Conservation (phyloP, 2,329 filamentous ascomycete genomes). For the Cercospora canescens region DNA sequence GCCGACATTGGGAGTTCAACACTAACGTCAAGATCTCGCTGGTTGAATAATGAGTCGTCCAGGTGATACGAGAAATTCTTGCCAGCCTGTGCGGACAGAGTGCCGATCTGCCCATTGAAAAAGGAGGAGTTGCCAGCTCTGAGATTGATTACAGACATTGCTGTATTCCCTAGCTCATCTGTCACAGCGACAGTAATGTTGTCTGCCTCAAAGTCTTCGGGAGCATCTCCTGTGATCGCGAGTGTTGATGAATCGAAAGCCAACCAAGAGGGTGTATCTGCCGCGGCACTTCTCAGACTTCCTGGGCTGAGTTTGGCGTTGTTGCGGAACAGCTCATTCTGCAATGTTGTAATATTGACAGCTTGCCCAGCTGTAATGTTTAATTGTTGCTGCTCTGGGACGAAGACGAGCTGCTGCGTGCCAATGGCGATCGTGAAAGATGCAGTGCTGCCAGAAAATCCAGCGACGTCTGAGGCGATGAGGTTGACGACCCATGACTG, state of each 20-base stretch:
- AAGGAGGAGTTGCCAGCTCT: constrained; percentile 37
- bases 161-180: constrained; percentile 61
- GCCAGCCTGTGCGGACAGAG: constrained; percentile 52
- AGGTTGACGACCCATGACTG: constrained; percentile 72
- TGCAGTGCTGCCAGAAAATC: constrained; percentile 68
- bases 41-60: constrained; percentile 43
- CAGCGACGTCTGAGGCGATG: constrained; percentile 76
- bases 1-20: constrained; percentile 47
- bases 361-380: constrained; percentile 35
- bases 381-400: constrained; percentile 53
- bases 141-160: constrained; percentile 56
- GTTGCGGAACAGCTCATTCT: constrained; percentile 38
- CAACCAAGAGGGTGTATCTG: constrained; percentile 68
- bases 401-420: constrained; percentile 67
- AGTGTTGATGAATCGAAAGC: constrained; percentile 63
- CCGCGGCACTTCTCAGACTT: constrained; percentile 53
- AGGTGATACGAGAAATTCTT: constrained; percentile 51
- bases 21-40: constrained; percentile 43
- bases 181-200: constrained; percentile 63
- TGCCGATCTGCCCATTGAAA: constrained; percentile 46
- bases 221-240: constrained; percentile 64
- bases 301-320: constrained; percentile 45
- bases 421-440: constrained; percentile 73
- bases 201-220: constrained; percentile 56
- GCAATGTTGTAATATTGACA: constrained; percentile 36